phyloP scores from a whole-genome alignment of 805 yeast species.

The Candida coquimbonensis region DNA sequence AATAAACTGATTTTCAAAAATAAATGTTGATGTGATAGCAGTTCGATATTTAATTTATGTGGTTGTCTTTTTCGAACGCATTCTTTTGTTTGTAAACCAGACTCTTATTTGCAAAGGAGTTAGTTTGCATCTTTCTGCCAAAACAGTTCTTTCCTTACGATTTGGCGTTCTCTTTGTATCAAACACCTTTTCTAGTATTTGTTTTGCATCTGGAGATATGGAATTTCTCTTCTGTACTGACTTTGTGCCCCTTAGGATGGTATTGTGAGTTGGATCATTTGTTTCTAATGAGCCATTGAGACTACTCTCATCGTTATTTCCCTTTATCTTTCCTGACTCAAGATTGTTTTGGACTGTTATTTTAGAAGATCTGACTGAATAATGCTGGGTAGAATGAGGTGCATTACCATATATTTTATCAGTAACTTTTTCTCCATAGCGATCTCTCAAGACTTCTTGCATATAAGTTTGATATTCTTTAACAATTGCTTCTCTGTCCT shows the following conservation, averaged over 20 bases:
- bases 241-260: no score
- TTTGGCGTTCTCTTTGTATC: conserved; percentile 22
- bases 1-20: conserved; percentile 11
- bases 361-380: no score
- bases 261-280: not conserved
- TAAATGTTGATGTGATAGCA: no score
- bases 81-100: conserved; percentile 30
- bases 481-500: not conserved
- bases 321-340: no score
- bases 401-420: not conserved
- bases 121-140: conserved; percentile 25
- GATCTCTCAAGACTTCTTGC: not conserved
- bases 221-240: not conserved
- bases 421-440: not conserved
- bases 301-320: no score
- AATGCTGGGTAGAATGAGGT: no score
- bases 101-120: conserved; percentile 27
- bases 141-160: conserved; percentile 22
- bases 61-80: conserved; percentile 16
- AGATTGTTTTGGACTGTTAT: not conserved
- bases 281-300: not conserved
- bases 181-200: conserved; percentile 17
- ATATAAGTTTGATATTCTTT: not conserved
- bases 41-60: no score
- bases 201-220: no score